A percentile compares a stretch with the other conserved stretches of the same genome.
phyloP scores from a whole-genome alignment of 805 yeast genomes.

The Tetrapisispora pingtungensis region DNA sequence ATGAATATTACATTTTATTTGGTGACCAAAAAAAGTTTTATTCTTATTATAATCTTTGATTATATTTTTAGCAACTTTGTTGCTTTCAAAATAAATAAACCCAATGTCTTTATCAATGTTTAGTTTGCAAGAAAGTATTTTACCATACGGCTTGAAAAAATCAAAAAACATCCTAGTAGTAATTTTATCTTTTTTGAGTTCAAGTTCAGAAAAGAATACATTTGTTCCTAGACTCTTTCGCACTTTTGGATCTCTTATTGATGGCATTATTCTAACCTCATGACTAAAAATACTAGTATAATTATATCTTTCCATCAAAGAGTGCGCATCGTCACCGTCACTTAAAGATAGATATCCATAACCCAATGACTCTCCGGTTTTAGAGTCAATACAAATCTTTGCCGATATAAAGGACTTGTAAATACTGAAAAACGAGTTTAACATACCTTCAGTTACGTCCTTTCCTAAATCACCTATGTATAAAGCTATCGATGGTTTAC shows the following conservation, averaged over 20 bases:
- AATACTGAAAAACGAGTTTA: slow-evolving; percentile 35
- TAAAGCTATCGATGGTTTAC: slow-evolving; percentile 25
- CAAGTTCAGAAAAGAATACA: slow-evolving; percentile 40
- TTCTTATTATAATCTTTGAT: slow-evolving; percentile 25
- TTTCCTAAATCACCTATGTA: slow-evolving; percentile 57
- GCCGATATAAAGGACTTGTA: slow-evolving; percentile 43
- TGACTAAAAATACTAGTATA: slow-evolving; percentile 33
- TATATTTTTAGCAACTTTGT: slow-evolving; percentile 28
- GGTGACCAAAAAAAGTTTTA: slow-evolving; percentile 21
- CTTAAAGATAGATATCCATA: slow-evolving; percentile 65
- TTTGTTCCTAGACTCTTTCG: slow-evolving; percentile 41
- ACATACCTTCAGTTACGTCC: slow-evolving; percentile 38
- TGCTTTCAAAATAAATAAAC: slow-evolving; percentile 31
- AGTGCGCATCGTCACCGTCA: slow-evolving; percentile 39
- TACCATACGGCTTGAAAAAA: slow-evolving; percentile 39
- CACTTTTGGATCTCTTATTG: slow-evolving; percentile 35
- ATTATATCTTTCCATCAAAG: slow-evolving; percentile 50
- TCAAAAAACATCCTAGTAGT: slow-evolving; percentile 41
- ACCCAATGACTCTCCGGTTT: slow-evolving; percentile 48
- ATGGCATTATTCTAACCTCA: slow-evolving; percentile 49
- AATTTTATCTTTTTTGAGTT: slow-evolving; percentile 16
- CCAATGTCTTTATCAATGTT: slow-evolving; percentile 33
- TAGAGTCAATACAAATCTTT: slow-evolving; percentile 49
- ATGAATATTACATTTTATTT: slow-evolving; percentile 31
- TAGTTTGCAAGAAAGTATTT: slow-evolving; percentile 35